A percentile compares a stretch with the other conserved stretches of the same genome.
Evolutionary conservation across 768 basidiomycete genomes (phyloP).

Genomic region (Russula compacta): DNA sequence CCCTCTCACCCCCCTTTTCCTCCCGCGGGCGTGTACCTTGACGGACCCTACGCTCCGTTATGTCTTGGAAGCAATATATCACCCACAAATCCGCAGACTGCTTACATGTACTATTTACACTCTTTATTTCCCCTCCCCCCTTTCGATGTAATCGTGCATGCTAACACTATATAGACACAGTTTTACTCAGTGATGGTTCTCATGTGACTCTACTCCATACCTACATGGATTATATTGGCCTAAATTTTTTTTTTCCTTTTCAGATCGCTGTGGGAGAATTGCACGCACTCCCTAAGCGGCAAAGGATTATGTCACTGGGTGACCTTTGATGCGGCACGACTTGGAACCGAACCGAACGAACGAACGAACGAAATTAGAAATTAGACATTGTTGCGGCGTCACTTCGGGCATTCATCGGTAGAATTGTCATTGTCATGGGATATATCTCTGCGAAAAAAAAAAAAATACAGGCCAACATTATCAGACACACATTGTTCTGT

Average conservation of each 20-base stretch:
- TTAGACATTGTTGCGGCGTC: neutral
- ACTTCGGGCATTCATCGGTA: neutral
- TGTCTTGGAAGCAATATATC: conserved; percentile 11
- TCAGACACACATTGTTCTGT: neutral
- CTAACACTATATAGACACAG: conserved; percentile 6
- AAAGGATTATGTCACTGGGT: neutral
- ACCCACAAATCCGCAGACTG: neutral
- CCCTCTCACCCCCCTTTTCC: neutral
- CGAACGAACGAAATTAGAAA: no score
- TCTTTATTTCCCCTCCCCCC: neutral
- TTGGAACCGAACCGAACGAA: no score
- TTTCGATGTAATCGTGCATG: neutral
- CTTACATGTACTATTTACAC: conserved; percentile 12
- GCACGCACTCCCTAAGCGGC: neutral
- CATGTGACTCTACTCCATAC: neutral
- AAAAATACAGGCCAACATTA: neutral
- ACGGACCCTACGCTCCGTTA: neutral
- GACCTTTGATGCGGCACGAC: neutral
- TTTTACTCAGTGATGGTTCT: neutral
- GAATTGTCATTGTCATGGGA: neutral
- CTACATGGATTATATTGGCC: neutral
- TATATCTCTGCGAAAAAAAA: conserved; percentile 1
- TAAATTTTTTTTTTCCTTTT: no score
- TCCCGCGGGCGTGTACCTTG: neutral
- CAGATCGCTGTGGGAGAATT: neutral